Evolutionary conservation across 1,284 basidiomycete species (phyloP).

Genomic region (Taiwanofungus camphoratus): DNA sequence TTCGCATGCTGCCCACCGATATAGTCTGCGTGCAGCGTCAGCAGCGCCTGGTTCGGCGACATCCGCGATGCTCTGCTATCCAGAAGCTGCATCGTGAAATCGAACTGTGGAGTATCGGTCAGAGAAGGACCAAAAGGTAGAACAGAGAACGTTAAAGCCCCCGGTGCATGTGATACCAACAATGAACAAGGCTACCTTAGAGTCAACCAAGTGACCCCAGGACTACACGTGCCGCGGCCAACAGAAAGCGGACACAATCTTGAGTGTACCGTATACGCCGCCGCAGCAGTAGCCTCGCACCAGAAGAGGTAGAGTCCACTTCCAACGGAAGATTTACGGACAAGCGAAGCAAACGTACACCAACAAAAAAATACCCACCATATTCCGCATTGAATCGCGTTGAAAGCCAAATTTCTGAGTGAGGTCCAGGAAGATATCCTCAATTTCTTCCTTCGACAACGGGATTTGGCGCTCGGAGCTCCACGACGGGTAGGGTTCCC

Average conservation of each 20-base stretch:
- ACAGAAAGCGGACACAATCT: no score
- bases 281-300: no score
- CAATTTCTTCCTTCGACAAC: slow-evolving; percentile 97
- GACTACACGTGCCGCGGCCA: no score
- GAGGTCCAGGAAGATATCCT: slow-evolving; percentile 96
- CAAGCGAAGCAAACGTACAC: no score
- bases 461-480: slow-evolving; percentile 88
- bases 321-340: no score
- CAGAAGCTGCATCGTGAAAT: slow-evolving; percentile 97
- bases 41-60: slow-evolving; percentile 92
- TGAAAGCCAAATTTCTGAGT: slow-evolving; percentile 99
- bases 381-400: slow-evolving; percentile 86
- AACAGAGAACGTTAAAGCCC: no score
- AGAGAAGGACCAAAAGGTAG: no score
- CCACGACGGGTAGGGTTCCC: slow-evolving; percentile 93
- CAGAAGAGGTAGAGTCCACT: no score
- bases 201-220: no score
- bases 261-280: no score
- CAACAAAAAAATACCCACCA: slow-evolving; percentile 62
- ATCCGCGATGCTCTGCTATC: slow-evolving; percentile 97
- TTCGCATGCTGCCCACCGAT: slow-evolving; percentile 97
- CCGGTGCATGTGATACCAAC: no score
- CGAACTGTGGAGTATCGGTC: slow-evolving; percentile 59
- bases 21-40: slow-evolving; percentile 97
- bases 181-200: no score